Conservation (phyloP, 768 basidiomycete species). For the Kondoa malvinella region DNA sequence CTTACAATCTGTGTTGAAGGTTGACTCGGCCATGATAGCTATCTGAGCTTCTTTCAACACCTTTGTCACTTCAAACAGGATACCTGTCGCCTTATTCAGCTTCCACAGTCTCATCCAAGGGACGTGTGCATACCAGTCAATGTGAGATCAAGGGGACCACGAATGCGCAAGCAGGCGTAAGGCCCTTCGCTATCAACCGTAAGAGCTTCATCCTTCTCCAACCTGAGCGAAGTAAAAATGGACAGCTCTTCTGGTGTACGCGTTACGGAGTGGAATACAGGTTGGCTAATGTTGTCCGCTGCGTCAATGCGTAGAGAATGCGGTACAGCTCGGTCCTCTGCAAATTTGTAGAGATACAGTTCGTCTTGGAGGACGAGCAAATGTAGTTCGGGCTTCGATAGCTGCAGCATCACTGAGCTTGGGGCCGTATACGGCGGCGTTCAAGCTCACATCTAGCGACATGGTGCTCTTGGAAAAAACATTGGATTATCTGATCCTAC, state of each 20-base stretch:
- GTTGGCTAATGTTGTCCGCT: background rate
- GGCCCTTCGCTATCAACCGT: background rate
- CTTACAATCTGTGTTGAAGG: conserved; percentile 3
- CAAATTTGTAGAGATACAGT: background rate
- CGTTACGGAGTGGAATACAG: conserved; percentile 5
- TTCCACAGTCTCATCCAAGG: background rate
- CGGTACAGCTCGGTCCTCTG: background rate
- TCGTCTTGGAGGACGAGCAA: background rate
- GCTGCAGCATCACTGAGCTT: background rate
- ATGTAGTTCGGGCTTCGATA: background rate
- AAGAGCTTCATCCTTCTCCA: background rate
- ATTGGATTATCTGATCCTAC: too few relatives aligned
- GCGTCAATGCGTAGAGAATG: too few relatives aligned
- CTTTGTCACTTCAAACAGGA: background rate
- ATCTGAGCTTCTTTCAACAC: conserved; percentile 6
- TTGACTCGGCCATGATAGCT: conserved; percentile 1
- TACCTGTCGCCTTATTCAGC: background rate
- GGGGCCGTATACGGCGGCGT: background rate
- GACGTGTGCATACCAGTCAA: background rate
- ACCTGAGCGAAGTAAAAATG: background rate
- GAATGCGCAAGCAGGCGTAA: background rate
- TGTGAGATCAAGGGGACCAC: background rate
- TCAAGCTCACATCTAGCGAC: background rate
- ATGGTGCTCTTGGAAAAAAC: too few relatives aligned
- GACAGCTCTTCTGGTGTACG: background rate